Conservation (phyloP, 2,329 filamentous ascomycete species). For the Sarocladium strictum region DNA sequence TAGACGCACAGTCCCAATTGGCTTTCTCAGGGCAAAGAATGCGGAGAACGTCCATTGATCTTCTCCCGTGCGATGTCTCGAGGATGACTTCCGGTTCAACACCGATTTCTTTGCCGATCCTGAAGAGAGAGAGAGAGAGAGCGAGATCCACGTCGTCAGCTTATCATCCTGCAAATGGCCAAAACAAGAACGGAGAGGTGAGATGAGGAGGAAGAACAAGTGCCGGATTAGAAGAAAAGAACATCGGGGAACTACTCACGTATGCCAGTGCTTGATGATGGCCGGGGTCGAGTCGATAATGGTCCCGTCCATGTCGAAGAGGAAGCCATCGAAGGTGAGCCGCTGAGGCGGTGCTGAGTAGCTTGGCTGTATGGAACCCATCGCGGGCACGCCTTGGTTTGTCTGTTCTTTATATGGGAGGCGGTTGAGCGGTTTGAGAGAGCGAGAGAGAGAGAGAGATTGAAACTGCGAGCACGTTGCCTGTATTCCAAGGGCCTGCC, state of each 20-base stretch:
- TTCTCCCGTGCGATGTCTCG: slow-evolving; percentile 82
- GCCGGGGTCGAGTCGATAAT: slow-evolving; percentile 77
- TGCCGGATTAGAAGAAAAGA: background rate
- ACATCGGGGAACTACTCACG: slow-evolving; percentile 35
- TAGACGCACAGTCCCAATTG: slow-evolving; percentile 80
- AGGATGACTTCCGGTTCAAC: slow-evolving; percentile 81
- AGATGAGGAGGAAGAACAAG: too few relatives aligned
- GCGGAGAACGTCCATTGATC: slow-evolving; percentile 80
- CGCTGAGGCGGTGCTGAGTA: slow-evolving; percentile 39
- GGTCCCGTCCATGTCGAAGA: slow-evolving; percentile 77
- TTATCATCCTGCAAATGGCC: too few relatives aligned
- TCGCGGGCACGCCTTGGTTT: too few relatives aligned
- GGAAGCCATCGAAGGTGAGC: slow-evolving; percentile 47
- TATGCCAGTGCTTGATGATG: slow-evolving; percentile 71
- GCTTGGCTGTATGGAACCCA: slow-evolving; percentile 26
- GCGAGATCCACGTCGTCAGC: too few relatives aligned
- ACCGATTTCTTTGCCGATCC: slow-evolving; percentile 76
- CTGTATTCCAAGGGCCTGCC: too few relatives aligned
- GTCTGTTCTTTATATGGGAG: too few relatives aligned
- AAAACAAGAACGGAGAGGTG: too few relatives aligned
- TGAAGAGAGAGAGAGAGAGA: too few relatives aligned
- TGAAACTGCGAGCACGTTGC: too few relatives aligned
- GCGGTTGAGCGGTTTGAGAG: too few relatives aligned
- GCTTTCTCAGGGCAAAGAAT: slow-evolving; percentile 78
- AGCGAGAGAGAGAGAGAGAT: too few relatives aligned